A percentile compares a stretch with the other conserved stretches of the same genome.
Conservation (phyloP, 2,329 filamentous ascomycete genomes). For the Hypoxylon sp. region DNA sequence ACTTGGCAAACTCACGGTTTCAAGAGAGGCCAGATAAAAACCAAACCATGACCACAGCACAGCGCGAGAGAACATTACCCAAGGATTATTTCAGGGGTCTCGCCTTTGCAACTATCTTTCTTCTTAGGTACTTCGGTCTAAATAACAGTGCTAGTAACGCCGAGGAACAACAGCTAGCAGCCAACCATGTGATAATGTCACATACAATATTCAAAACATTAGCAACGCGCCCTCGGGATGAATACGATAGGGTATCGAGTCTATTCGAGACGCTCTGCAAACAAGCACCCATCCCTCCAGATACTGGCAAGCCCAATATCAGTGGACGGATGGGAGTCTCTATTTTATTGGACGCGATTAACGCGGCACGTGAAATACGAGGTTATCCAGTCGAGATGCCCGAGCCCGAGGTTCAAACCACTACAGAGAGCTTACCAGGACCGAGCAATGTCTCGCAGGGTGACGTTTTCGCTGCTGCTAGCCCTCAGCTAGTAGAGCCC, state of each 20-base stretch:
- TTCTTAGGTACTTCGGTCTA: slow-evolving; percentile 52
- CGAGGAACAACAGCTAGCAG: slow-evolving; percentile 52
- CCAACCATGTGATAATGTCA: slow-evolving; percentile 51
- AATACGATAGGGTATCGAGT: slow-evolving; percentile 47
- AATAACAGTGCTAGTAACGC: slow-evolving; percentile 44
- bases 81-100: slow-evolving; percentile 52
- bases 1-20: slow-evolving; percentile 47
- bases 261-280: slow-evolving; percentile 53
- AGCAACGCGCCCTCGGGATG: slow-evolving; percentile 45
- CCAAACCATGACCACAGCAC: slow-evolving; percentile 31
- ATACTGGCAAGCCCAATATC: slow-evolving; percentile 37
- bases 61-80: slow-evolving; percentile 44
- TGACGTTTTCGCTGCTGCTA: slow-evolving; percentile 24
- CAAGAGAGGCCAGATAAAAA: slow-evolving; percentile 35
- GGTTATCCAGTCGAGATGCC: slow-evolving; percentile 35
- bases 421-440: slow-evolving; percentile 12
- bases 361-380: slow-evolving; percentile 39
- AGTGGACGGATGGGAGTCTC: slow-evolving; percentile 49
- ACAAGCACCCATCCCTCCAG: slow-evolving; percentile 42
- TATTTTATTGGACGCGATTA: slow-evolving; percentile 49
- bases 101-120: slow-evolving; percentile 53
- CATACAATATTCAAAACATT: slow-evolving; percentile 51
- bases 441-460: slow-evolving; percentile 12
- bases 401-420: slow-evolving; percentile 28
- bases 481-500: slow-evolving; percentile 36